Evolutionary conservation across 768 basidiomycete genomes (phyloP).

Genomic region (Phlebiopsis flavidoalba): DNA sequence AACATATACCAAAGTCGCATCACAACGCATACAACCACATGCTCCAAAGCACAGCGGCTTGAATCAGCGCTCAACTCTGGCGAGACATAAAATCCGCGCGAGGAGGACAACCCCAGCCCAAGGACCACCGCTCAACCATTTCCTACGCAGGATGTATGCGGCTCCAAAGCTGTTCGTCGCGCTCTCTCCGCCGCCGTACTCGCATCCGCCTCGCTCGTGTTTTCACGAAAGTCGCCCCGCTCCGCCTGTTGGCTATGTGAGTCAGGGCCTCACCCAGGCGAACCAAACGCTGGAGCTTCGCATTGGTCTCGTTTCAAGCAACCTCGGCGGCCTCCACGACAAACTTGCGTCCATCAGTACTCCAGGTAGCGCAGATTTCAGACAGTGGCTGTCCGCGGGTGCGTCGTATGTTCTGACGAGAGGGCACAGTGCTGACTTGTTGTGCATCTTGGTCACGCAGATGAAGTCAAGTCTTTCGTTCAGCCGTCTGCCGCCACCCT

Average conservation of each 20-base stretch:
- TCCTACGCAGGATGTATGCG: neutral
- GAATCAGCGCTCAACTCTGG: neutral
- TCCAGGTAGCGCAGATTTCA: conserved; percentile 26
- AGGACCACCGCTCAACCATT: neutral
- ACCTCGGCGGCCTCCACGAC: conserved; percentile 28
- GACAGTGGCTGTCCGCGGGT: conserved; percentile 15
- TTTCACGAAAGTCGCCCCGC: neutral
- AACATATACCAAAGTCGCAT: neutral
- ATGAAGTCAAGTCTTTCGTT: conserved; percentile 11
- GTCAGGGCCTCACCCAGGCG: conserved; percentile 16
- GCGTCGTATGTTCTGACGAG: conserved; percentile 14
- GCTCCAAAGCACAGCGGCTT: neutral
- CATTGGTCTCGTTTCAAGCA: conserved; percentile 27
- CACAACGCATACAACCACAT: neutral
- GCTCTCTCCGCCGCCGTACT: conserved; percentile 3
- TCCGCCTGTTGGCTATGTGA: conserved; percentile 23
- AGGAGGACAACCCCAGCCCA: neutral
- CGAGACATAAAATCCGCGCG: neutral
- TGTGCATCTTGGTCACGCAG: conserved; percentile 4
- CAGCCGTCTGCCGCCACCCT: conserved; percentile 19
- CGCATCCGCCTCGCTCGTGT: neutral
- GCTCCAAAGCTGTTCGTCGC: neutral
- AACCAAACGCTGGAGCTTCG: conserved; percentile 23
- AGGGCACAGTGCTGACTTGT: conserved; percentile 15
- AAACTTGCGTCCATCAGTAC: conserved; percentile 27